Conservation (phyloP, 2,329 filamentous ascomycete species). For the Aspergillus arachidicola region DNA sequence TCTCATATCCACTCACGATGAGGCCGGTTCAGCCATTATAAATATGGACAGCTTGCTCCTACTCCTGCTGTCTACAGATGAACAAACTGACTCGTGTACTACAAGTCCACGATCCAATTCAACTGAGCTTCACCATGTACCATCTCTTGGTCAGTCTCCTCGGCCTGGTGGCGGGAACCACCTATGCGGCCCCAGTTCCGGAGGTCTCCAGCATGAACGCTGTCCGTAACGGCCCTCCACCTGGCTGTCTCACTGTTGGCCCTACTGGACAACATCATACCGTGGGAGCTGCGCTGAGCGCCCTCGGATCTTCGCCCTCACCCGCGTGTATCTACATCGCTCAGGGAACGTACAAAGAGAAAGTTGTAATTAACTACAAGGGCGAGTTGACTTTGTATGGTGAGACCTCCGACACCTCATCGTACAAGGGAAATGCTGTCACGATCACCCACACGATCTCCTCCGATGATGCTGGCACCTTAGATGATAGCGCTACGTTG, state of each 20-base stretch:
- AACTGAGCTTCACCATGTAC: neutral
- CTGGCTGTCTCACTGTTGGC: neutral
- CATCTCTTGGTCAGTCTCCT: neutral
- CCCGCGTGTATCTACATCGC: neutral
- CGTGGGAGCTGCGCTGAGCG: neutral
- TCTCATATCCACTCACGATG: neutral
- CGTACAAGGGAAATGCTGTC: constrained; percentile 35
- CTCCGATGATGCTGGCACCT: constrained; percentile 30
- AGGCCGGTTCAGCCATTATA: neutral
- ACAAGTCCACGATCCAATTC: neutral
- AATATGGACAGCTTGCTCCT: neutral
- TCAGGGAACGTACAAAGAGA: neutral
- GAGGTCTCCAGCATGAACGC: neutral
- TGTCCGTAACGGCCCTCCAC: neutral
- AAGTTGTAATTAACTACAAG: neutral
- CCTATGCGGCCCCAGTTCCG: neutral
- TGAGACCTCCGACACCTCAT: constrained; percentile 30
- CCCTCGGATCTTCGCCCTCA: neutral
- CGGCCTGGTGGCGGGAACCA: neutral
- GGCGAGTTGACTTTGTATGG: constrained; percentile 33
- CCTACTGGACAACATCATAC: neutral
- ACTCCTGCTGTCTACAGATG: neutral
- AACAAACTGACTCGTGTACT: neutral
- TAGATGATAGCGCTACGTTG: constrained; percentile 36
- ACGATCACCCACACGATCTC: constrained; percentile 36